Evolutionary conservation across 768 basidiomycete genomes (phyloP).

Genomic region (Omphalotus guepiniiformis): DNA sequence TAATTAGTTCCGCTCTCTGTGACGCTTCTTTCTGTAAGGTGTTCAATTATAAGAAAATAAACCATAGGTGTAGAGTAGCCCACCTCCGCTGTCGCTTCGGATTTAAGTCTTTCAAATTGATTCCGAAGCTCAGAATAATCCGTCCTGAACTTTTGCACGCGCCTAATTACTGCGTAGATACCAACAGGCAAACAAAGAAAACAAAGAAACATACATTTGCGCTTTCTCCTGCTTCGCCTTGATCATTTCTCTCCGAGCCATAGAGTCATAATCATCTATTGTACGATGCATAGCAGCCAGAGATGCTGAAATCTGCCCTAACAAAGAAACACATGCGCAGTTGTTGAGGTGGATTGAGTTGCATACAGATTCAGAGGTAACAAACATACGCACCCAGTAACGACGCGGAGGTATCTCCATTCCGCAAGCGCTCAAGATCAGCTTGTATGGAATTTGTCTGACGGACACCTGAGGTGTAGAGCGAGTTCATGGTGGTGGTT

Average conservation of each 20-base stretch:
- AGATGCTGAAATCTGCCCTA: constrained; percentile 98
- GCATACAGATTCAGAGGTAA: background rate
- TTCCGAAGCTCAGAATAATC: constrained; percentile 81
- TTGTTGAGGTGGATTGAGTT: constrained; percentile 14
- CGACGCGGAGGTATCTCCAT: constrained; percentile 77
- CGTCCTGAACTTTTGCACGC: constrained; percentile 85
- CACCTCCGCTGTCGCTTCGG: constrained; percentile 48
- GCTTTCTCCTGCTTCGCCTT: constrained; percentile 97
- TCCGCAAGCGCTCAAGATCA: constrained; percentile 79
- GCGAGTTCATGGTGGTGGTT: constrained; percentile 79
- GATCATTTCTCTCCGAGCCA: constrained; percentile 95
- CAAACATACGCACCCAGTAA: constrained; percentile 63
- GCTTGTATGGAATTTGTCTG: constrained; percentile 86
- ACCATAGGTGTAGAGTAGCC: constrained; percentile 16
- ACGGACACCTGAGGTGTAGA: constrained; percentile 90
- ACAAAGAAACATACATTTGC: constrained; percentile 54
- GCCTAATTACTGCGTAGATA: constrained; percentile 43
- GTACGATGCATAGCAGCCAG: constrained; percentile 92
- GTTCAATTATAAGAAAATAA: background rate
- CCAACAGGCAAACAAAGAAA: background rate
- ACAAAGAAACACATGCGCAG: constrained; percentile 19
- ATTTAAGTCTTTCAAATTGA: constrained; percentile 80
- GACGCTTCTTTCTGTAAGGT: constrained; percentile 49
- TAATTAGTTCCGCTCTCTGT: constrained; percentile 63
- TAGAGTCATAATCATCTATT: constrained; percentile 95